These are phyloP conservation scores for Dactylellina leptospora DNA, from an alignment of 2,329 filamentous ascomycete genomes.

Conservation along the genomic window DNA sequence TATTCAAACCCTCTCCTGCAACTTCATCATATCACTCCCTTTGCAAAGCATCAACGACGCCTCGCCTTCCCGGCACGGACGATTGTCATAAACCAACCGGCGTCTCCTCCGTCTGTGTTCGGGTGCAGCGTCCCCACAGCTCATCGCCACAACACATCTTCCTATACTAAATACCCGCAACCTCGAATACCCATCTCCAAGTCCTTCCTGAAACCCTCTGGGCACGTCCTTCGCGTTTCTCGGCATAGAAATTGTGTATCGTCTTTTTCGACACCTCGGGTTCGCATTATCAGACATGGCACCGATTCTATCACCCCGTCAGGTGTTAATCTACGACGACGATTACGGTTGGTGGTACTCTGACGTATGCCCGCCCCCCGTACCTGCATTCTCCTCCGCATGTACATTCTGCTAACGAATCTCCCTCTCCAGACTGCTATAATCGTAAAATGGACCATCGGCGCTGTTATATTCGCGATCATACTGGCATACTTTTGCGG, in stretches of 20 bases:
- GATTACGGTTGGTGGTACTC: slow-evolving; percentile 52
- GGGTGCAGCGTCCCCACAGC: slow-evolving; percentile 1
- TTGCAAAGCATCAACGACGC: too few relatives aligned
- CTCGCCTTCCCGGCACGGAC: slow-evolving; percentile 19
- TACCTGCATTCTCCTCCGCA: background rate
- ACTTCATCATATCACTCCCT: background rate
- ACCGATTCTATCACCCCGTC: slow-evolving; percentile 22
- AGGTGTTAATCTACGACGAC: slow-evolving; percentile 29
- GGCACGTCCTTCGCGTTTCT: background rate
- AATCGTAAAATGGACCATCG: slow-evolving; percentile 73
- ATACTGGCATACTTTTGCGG: slow-evolving; percentile 71
- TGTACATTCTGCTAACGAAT: background rate
- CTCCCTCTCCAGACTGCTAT: slow-evolving; percentile 50
- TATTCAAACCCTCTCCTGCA: too few relatives aligned
- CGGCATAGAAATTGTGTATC: too few relatives aligned
- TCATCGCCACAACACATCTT: slow-evolving; percentile 33
- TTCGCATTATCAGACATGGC: slow-evolving; percentile 14
- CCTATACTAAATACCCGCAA: too few relatives aligned
- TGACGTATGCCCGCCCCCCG: slow-evolving; percentile 26
- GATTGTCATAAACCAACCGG: background rate
- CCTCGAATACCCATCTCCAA: too few relatives aligned
- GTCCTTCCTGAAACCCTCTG: background rate
- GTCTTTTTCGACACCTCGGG: background rate
- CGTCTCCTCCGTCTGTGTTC: slow-evolving; percentile 9
- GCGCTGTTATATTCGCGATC: slow-evolving; percentile 69